Evolutionary conservation across 768 basidiomycete genomes (phyloP).

Genomic region (Mycena belliarum): DNA sequence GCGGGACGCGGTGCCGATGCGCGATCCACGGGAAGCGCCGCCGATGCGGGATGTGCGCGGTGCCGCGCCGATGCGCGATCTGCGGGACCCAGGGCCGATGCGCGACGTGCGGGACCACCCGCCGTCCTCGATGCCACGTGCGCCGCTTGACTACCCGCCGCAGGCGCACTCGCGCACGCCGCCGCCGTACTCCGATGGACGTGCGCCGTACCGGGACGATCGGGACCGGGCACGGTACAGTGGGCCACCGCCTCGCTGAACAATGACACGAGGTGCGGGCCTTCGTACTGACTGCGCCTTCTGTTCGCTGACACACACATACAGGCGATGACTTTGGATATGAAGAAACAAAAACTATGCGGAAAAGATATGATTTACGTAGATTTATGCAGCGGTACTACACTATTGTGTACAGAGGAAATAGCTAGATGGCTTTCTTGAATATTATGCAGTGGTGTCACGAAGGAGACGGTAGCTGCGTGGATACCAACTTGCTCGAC

Average conservation of each 20-base stretch:
- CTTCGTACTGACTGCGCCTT: too few species aligned
- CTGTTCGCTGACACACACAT: neutral
- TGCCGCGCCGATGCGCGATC: conserved; percentile 9
- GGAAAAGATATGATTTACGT: too few species aligned
- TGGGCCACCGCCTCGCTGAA: conserved; percentile 8
- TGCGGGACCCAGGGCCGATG: conserved; percentile 9
- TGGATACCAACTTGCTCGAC: too few species aligned
- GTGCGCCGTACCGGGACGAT: conserved; percentile 13
- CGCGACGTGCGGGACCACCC: conserved; percentile 4
- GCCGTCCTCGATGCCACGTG: neutral
- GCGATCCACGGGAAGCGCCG: conserved; percentile 7
- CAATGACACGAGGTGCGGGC: neutral
- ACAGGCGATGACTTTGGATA: neutral
- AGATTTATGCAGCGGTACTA: too few species aligned
- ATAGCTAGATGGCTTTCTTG: too few species aligned
- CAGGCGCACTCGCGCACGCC: conserved; percentile 9
- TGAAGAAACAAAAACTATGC: too few species aligned
- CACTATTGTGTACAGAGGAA: too few species aligned
- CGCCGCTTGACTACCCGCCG: conserved; percentile 18
- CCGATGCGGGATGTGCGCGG: conserved; percentile 14
- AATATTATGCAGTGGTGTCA: too few species aligned
- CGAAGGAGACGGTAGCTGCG: too few species aligned
- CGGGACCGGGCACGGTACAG: conserved; percentile 12
- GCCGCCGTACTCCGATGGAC: conserved; percentile 12
- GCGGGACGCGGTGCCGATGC: conserved; percentile 6